Percentiles rank a stretch among this genome's conserved stretches.
phyloP scores from a whole-genome alignment of 495 filamentous ascomycete genomes.

The Trichoderma orchidacearum region DNA sequence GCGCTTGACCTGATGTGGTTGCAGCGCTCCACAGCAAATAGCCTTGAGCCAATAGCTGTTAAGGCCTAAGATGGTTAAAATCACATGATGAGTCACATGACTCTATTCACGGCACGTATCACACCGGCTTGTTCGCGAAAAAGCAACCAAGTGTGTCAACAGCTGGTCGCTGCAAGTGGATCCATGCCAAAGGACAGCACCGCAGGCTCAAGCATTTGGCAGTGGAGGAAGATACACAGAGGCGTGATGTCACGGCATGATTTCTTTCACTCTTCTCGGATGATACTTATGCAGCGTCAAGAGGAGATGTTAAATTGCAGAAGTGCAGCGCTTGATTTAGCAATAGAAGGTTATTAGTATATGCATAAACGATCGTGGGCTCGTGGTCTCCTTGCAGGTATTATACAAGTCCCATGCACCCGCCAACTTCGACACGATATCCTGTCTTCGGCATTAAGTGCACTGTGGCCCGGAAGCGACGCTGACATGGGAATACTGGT shows the following conservation, averaged over 20 bases:
- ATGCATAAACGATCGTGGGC: constrained; percentile 1
- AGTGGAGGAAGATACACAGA: too few species aligned
- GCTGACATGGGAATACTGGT: not conserved
- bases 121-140: too few species aligned
- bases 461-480: not conserved
- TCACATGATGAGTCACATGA: not conserved
- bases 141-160: too few species aligned
- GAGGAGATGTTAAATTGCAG: too few species aligned
- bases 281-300: too few species aligned
- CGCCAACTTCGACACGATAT: not conserved
- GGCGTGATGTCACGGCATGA: too few species aligned
- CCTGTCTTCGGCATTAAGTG: not conserved
- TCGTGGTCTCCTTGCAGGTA: not conserved
- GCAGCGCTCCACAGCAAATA: not conserved
- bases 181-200: too few species aligned
- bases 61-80: not conserved
- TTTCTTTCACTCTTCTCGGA: too few species aligned
- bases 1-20: not conserved
- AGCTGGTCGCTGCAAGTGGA: too few species aligned
- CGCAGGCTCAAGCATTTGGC: too few species aligned
- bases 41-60: not conserved
- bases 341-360: not conserved
- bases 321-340: not conserved
- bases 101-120: too few species aligned
- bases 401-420: constrained; percentile 3